These are phyloP conservation scores for Artomyces pyxidatus DNA, from an alignment of 768 basidiomycete species.

Conservation along the genomic window DNA sequence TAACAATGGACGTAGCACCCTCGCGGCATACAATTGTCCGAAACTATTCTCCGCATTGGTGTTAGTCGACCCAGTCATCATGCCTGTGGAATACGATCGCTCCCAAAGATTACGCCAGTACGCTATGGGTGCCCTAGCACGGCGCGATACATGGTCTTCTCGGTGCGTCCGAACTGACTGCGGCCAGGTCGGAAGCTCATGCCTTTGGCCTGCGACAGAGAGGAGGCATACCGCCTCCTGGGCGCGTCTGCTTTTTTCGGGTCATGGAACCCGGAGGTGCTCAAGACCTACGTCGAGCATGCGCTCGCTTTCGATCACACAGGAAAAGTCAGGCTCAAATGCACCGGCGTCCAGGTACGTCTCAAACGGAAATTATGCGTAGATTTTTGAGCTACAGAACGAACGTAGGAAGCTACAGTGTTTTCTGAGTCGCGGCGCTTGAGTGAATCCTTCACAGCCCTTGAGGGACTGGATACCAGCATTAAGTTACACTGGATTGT, in stretches of 20 bases:
- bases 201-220: too few relatives aligned
- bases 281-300: conserved; percentile 53
- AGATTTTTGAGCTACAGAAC: background rate
- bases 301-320: conserved; percentile 35
- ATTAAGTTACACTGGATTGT: conserved; percentile 50
- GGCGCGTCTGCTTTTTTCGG: conserved; percentile 54
- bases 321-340: conserved; percentile 52
- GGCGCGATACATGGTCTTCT: conserved; percentile 59
- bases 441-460: conserved; percentile 31
- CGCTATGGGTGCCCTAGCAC: conserved; percentile 39
- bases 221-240: conserved; percentile 49
- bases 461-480: conserved; percentile 34
- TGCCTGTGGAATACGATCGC: conserved; percentile 9
- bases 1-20: conserved; percentile 34
- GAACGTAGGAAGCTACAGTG: conserved; percentile 47
- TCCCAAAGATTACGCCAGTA: background rate
- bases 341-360: conserved; percentile 48
- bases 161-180: conserved; percentile 32
- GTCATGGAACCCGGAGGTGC: conserved; percentile 58
- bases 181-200: too few relatives aligned
- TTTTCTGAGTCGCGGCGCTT: conserved; percentile 39
- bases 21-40: conserved; percentile 57
- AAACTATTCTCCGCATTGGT: conserved; percentile 62
- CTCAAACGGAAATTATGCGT: background rate
- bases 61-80: conserved; percentile 74